Evolutionary conservation across 1,284 basidiomycete species (phyloP), one percentile per base, ranked within the genome.

Genomic region (Tylopilus sp.): DNA sequence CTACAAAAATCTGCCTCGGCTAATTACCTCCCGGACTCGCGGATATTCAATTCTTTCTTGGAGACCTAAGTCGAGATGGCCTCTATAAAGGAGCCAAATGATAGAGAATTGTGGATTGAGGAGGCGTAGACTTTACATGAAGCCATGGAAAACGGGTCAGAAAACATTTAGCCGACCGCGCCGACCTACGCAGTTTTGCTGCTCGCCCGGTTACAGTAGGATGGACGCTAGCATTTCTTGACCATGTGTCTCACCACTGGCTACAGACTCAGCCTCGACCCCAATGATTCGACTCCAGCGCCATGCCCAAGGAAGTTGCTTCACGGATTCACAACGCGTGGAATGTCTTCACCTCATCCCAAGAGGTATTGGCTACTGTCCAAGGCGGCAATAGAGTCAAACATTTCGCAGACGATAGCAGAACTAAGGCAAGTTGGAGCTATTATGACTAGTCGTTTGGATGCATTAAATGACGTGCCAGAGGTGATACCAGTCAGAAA

Each of bases 161-260:
- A 82, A 49, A 71, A 70, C 16, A 67, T 80, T 15, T 54, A 55
- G 1, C 82, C 86, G 0, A 78, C 74, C n/a, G 58, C 77, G 5
- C 69, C 74, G 35, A 85, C 84, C 7, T 89, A 84, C 68, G 80
- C 84, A 6, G 65, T 79, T n/a, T 82, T 86, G 75, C 70, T 89
- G 10, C 63, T 77, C 28, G 71, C 76, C 2, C 80, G 77, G 69
- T 59, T 76, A 40, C 73, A 78, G 82, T 84, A 44, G 52, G 74
- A 61, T 11, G 35, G 3, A 7, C 19, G 3, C 16, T 43, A 18
- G 4, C 44, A 4, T 23, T 16, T 29, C 25, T 4, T 23, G 21
- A 35, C 29, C 15, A 2, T 3, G 16, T 26, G 26, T 43, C 55
- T 67, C 15, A 61, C 29, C 21, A 25, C 11, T 15, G 6, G 3